phyloP scores from a whole-genome alignment of 345 rosid genomes.

The Boechera divaricarpa region DNA sequence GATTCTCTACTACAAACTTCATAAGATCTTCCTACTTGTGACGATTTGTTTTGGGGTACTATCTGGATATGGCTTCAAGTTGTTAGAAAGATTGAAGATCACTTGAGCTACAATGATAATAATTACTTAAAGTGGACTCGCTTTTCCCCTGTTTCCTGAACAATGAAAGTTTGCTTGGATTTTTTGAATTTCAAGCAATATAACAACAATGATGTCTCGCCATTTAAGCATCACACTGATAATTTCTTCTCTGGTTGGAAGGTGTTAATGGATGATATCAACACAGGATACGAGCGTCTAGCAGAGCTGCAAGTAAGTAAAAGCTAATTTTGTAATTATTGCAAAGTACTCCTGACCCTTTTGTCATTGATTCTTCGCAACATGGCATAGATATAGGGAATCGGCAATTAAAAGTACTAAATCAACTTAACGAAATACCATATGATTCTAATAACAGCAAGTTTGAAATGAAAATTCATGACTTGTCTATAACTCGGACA shows the following conservation, averaged over 20 bases:
- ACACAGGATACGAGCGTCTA: constrained; percentile 89
- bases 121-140: not conserved
- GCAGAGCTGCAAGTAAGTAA: constrained; percentile 76
- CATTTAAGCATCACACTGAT: constrained; percentile 27
- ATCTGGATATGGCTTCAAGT: not conserved
- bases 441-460: constrained; percentile 14
- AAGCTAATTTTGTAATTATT: not conserved
- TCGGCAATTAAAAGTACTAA: not conserved
- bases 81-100: not conserved
- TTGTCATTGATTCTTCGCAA: constrained; percentile 11
- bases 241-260: constrained; percentile 45
- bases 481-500: not conserved
- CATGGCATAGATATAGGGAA: constrained; percentile 12
- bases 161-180: not conserved
- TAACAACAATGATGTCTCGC: not conserved
- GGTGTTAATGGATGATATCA: constrained; percentile 92
- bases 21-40: not conserved
- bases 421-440: not conserved
- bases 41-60: not conserved
- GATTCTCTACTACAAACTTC: constrained; percentile 7
- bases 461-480: not conserved
- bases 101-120: constrained; percentile 2
- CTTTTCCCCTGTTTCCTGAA: not conserved
- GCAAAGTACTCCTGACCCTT: not conserved
- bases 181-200: not conserved